Evolutionary conservation across 768 basidiomycete species (phyloP).

Genomic region (Amanita rubescens): DNA sequence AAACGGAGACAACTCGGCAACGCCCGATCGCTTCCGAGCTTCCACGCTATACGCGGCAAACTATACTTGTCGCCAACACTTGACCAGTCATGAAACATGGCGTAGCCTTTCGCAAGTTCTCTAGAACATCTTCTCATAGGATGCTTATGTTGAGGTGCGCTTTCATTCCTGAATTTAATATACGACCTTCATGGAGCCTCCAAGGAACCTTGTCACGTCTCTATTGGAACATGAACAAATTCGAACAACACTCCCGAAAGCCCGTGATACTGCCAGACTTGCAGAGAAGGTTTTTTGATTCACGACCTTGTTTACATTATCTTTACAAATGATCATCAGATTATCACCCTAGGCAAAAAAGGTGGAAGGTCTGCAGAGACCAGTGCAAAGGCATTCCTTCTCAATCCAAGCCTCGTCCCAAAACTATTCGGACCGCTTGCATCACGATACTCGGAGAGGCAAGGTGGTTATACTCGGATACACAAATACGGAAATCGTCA

Average conservation of each 20-base stretch:
- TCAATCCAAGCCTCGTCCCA: slow-evolving; percentile 63
- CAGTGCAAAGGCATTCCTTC: slow-evolving; percentile 72
- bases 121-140: slow-evolving; percentile 85
- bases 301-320: not conserved
- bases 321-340: slow-evolving; percentile 32
- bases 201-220: slow-evolving; percentile 89
- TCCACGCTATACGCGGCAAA: not conserved
- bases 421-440: slow-evolving; percentile 81
- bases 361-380: slow-evolving; percentile 63
- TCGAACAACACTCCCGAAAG: slow-evolving; percentile 92
- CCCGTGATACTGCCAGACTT: slow-evolving; percentile 82
- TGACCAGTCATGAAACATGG: slow-evolving; percentile 87
- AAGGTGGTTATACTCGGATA: slow-evolving; percentile 94
- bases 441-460: slow-evolving; percentile 69
- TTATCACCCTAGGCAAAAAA: slow-evolving; percentile 90
- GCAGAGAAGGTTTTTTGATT: slow-evolving; percentile 72
- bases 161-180: not conserved
- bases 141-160: slow-evolving; percentile 86
- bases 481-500: slow-evolving; percentile 83
- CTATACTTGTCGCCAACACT: not conserved
- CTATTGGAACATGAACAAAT: slow-evolving; percentile 94
- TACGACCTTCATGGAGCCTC: slow-evolving; percentile 10
- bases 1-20: slow-evolving; percentile 3
- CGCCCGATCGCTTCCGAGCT: slow-evolving; percentile 3
- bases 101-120: slow-evolving; percentile 85